These are phyloP conservation scores for Thalia dealbata DNA, from an alignment of 176 grass and related monocot genomes.

Conservation along the genomic window DNA sequence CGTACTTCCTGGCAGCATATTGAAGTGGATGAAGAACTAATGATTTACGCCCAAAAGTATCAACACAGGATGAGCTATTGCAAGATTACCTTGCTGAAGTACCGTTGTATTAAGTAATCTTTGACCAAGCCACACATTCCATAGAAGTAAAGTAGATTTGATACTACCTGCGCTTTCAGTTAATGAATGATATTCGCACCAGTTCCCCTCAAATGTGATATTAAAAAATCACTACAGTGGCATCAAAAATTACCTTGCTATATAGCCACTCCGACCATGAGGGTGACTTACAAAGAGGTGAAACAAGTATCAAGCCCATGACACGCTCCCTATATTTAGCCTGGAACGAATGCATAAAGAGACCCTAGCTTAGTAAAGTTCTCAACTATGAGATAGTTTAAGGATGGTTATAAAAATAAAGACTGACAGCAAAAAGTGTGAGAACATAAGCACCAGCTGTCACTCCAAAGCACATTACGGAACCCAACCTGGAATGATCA, in stretches of 20 bases:
- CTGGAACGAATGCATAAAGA: slow-evolving; percentile 32
- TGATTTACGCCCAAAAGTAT: slow-evolving; percentile 16
- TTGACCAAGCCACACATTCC: slow-evolving; percentile 87
- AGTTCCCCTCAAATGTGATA: neutral
- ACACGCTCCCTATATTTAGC: slow-evolving; percentile 89
- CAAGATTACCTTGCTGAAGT: slow-evolving; percentile 78
- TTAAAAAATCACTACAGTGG: neutral
- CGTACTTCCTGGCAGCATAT: slow-evolving; percentile 56
- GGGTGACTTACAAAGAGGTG: slow-evolving; percentile 79
- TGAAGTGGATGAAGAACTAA: slow-evolving; percentile 20
- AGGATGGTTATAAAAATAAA: slow-evolving; percentile 16
- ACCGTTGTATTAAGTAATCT: slow-evolving; percentile 83
- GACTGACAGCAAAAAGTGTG: slow-evolving; percentile 82
- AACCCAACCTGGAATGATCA: slow-evolving; percentile 61
- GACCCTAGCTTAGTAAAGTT: slow-evolving; percentile 1
- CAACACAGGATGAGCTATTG: neutral
- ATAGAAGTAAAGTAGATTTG: slow-evolving; percentile 97
- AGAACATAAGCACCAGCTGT: slow-evolving; percentile 94
- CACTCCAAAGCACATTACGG: slow-evolving; percentile 99
- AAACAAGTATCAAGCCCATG: slow-evolving; percentile 84
- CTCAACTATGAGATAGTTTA: slow-evolving; percentile 1
- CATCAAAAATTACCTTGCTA: slow-evolving; percentile 55
- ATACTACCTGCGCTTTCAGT: slow-evolving; percentile 43
- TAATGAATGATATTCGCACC: neutral
- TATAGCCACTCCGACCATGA: slow-evolving; percentile 95